Evolutionary conservation across 2,329 filamentous ascomycete species (phyloP), one percentile per base, ranked within the genome.

Genomic region (Metarhizium brunneum): DNA sequence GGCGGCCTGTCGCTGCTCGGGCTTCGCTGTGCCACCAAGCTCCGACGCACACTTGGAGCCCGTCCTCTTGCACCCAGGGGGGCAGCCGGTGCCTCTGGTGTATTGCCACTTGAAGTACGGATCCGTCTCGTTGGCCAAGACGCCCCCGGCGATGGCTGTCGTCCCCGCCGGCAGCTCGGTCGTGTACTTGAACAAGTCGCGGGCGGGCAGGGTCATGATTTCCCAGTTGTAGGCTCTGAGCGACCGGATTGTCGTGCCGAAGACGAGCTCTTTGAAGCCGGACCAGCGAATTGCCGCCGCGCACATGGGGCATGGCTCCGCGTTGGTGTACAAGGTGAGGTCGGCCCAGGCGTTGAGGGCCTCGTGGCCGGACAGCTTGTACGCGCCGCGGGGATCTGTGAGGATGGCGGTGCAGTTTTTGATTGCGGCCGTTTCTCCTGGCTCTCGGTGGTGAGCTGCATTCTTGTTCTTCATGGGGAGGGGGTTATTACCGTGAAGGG

Each of bases 271-370:
- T 42, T 68, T 70, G 67, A 83, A 81, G 0, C 77, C 77, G 0
- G 78, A 71, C 77, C 77, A 82, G 2, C 78, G 73, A 58, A 82
- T 80, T 0, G 78, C 79, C 6, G 77, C 74, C 1, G 80, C 78
- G 60, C 80, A 83, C 76, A 82, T 83, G 6, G 79, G 76, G 63
- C 80, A 83, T 56, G 74, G 76, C 64, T 83, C 79, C 2, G 75
- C 79, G 62, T 79, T 83, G 25, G 79, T 82, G 64, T 83, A 82
- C 3, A 82, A 64, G 5, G 73, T 73, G n/a, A 83, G 64, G 16
- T 69, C 60, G 2, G 65, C 57, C 59, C 79, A 81, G 0, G 78
- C 79, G 3, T 61, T 63, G n/a, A 72, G 62, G 0, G 76, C 72
- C 54, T 75, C 69, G 8, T 62, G 51, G 0, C 72, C 62, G 0